Evolutionary conservation across 2,329 filamentous ascomycete species (phyloP).

Genomic region (Stromatinia cepivora): DNA sequence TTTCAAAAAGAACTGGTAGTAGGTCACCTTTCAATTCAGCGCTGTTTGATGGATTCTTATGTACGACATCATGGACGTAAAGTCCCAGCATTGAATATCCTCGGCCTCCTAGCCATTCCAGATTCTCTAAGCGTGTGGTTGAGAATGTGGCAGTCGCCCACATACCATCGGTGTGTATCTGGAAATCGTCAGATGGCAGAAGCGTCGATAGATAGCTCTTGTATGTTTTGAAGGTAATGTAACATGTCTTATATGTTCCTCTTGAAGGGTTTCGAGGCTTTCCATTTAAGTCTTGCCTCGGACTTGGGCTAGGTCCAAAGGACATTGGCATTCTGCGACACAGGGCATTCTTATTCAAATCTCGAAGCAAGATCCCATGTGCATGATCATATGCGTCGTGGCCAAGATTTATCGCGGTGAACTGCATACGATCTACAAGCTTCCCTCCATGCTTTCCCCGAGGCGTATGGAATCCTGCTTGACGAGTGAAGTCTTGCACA

Average conservation of each 20-base stretch:
- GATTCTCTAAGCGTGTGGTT: conserved; percentile 47
- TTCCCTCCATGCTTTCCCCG: conserved; percentile 26
- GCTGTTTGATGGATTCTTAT: conserved; percentile 35
- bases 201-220: conserved; percentile 44
- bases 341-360: conserved; percentile 49
- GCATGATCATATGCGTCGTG: conserved; percentile 55
- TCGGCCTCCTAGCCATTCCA: conserved; percentile 61
- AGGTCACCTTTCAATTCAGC: conserved; percentile 49
- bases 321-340: conserved; percentile 47
- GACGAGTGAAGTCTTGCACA: conserved; percentile 59
- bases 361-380: conserved; percentile 43
- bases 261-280: background rate
- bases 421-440: conserved; percentile 46
- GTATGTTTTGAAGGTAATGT: conserved; percentile 45
- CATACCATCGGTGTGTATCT: conserved; percentile 37
- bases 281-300: conserved; percentile 28
- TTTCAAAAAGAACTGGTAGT: conserved; percentile 55
- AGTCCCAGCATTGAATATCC: conserved; percentile 60
- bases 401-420: conserved; percentile 47
- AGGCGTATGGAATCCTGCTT: conserved; percentile 31
- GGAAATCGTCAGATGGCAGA: conserved; percentile 38
- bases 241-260: conserved; percentile 34
- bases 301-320: conserved; percentile 40
- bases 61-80: conserved; percentile 62
- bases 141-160: conserved; percentile 43